Base-by-base conservation (phyloP, 1,139 yeast genomes). In the Scheffersomyces titani region DNA sequence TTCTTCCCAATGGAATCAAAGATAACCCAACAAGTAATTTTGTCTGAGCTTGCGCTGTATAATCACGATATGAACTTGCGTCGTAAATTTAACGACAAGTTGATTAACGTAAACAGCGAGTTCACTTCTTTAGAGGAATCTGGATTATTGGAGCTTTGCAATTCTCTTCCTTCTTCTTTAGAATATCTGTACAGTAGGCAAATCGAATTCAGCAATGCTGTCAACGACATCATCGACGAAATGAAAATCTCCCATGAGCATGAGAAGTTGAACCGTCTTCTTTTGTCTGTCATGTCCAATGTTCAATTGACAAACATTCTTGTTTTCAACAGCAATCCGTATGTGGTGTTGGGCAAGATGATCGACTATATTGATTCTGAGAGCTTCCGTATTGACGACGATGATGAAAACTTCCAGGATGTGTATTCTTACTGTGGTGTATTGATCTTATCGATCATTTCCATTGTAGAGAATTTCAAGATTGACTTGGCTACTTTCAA, bases 351-450 rank as follows among this genome's bases (percentile, higher is more conserved):
- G 19, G 59, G 62, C 46, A 71, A 68, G 55, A 59, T 80, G 48
- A 69, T 77, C 3, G 72, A 70, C 40, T 73, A 73, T 56, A 63
- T 79, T 19, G 83, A 80, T 58, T 59, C 59, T 44, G 76, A 76
- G 45, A 59, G 66, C 6, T 78, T 77, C 55, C 68, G 65, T 50
- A 66, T 70, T 30, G 82, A 75, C 49, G 81, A 79, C 20, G 87
- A 82, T 51, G 86, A 81, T 53, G 79, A 82, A 53, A 85, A 86
- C 64, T 84, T 84, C 63, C 94, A 88, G 66, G 94, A 89, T 45
- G 70, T 78, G n/a, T 89, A 86, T 65, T 77, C 90, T 1, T 86
- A 88, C 55, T 85, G 88, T 68, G 93, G 96, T 0, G 75, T 83
- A 19, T 71, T 86, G 1, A 65, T 88, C 22, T 69, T 88, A 49